phyloP scores from a whole-genome alignment of 2,329 filamentous ascomycete species.

The Xylariales sp. region DNA sequence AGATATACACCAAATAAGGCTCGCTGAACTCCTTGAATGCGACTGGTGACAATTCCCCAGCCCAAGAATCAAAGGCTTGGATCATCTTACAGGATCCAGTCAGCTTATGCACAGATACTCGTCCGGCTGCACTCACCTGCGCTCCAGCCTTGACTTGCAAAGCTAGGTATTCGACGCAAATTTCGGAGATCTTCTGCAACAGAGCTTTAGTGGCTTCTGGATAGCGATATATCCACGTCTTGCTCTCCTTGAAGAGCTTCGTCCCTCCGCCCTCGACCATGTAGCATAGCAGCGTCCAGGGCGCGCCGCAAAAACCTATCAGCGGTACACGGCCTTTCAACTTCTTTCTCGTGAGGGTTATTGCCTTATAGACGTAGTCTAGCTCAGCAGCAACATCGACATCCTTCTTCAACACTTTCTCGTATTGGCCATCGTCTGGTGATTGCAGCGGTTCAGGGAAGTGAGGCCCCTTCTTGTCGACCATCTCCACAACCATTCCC shows the following conservation, averaged over 20 bases:
- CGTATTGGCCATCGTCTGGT: slow-evolving; percentile 80
- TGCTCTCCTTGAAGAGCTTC: slow-evolving; percentile 89
- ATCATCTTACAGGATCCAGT: too few relatives aligned
- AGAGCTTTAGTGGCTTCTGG: slow-evolving; percentile 73
- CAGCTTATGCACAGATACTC: too few relatives aligned
- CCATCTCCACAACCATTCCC: slow-evolving; percentile 98
- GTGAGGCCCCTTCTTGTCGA: slow-evolving; percentile 93
- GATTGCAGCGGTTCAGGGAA: slow-evolving; percentile 80
- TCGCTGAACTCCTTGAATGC: slow-evolving; percentile 82
- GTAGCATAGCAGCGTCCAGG: slow-evolving; percentile 96
- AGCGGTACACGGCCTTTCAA: slow-evolving; percentile 82
- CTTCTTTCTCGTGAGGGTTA: slow-evolving; percentile 86
- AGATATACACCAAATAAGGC: slow-evolving; percentile 82
- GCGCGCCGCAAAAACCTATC: slow-evolving; percentile 94
- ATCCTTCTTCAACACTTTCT: slow-evolving; percentile 65
- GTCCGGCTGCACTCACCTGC: slow-evolving; percentile 68
- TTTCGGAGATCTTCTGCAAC: slow-evolving; percentile 84
- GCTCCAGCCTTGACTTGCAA: slow-evolving; percentile 90
- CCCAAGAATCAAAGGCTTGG: slow-evolving; percentile 98
- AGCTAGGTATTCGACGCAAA: slow-evolving; percentile 92
- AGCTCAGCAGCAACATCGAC: slow-evolving; percentile 84
- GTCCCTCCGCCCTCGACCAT: slow-evolving; percentile 98
- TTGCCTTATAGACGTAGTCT: slow-evolving; percentile 93
- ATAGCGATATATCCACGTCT: slow-evolving; percentile 96
- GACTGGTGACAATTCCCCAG: slow-evolving; percentile 81